These are phyloP conservation scores for Lojkania enalia DNA, from an alignment of 2,329 filamentous ascomycete genomes.

Conservation along the genomic window DNA sequence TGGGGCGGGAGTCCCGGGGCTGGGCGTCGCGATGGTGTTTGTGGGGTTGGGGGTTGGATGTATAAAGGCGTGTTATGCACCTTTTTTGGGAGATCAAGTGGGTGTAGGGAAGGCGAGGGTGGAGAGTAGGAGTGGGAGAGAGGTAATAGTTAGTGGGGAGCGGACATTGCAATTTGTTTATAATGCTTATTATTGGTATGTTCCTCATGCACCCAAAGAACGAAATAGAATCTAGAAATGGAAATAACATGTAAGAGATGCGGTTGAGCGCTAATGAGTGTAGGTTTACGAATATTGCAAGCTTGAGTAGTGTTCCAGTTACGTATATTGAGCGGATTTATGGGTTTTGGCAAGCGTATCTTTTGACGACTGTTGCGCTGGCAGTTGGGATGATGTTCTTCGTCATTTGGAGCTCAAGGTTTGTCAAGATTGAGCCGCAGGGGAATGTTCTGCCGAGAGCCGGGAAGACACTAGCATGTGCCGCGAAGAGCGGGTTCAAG, in stretches of 20 bases:
- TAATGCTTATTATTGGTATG: slow-evolving; percentile 38
- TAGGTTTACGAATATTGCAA: slow-evolving; percentile 68
- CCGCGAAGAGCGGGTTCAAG: slow-evolving; percentile 18
- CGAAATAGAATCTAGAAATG: too few species aligned
- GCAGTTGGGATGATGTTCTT: slow-evolving; percentile 61
- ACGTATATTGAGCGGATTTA: slow-evolving; percentile 68
- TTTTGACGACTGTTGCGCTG: slow-evolving; percentile 66
- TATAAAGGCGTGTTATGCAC: slow-evolving; percentile 8
- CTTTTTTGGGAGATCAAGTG: slow-evolving; percentile 14
- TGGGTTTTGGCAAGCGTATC: slow-evolving; percentile 69
- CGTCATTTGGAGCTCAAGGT: slow-evolving; percentile 31
- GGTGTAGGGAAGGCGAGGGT: slow-evolving; percentile 14
- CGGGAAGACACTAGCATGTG: slow-evolving; percentile 2
- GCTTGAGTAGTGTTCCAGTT: slow-evolving; percentile 63
- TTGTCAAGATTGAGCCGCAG: slow-evolving; percentile 16
- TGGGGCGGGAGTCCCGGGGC: slow-evolving; percentile 5
- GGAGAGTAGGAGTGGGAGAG: slow-evolving; percentile 17
- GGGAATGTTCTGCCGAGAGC: slow-evolving; percentile 20
- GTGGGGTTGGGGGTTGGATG: slow-evolving; percentile 6
- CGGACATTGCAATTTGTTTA: slow-evolving; percentile 36
- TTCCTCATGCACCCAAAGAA: not conserved
- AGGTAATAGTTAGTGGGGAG: slow-evolving; percentile 25
- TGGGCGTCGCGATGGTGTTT: slow-evolving; percentile 6
- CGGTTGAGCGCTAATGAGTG: slow-evolving; percentile 14
- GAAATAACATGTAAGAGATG: not conserved